Base-by-base conservation (phyloP, 805 yeast genomes). In the Lipomyces oligophaga region DNA sequence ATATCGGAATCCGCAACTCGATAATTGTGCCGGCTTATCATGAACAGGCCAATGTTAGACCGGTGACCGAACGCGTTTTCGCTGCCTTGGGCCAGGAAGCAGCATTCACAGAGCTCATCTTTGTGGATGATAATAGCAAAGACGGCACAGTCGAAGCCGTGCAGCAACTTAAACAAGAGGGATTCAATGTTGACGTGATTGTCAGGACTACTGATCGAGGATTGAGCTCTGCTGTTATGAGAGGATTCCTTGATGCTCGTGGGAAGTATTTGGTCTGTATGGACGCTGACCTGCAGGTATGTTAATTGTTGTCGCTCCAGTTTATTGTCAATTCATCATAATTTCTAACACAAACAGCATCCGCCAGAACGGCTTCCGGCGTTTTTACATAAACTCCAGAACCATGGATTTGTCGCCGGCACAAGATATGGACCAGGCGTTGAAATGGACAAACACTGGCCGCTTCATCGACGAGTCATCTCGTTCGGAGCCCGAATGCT, bases 381-480 rank as follows among this genome's bases (percentile, higher is more conserved):
- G 25, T 59, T 74, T 48, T 63, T 74, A 37, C 66, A 68, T 41
- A 60, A 68, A 6, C 58, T 74, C 51, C 67, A 65, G 58, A 60
- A 60, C 5, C 68, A 67, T 49, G 71, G 77, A 22, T 74, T 74
- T 44, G 76, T 67, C 19, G 62, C 73, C 41, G 78, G 78, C 47
- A 74, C 78, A 28, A 67, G 78, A 61, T 74, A 74, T 47, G 77
- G 77, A n/a, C 74, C 74, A 32, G 77, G 77, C 53, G 78, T 74
- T 37, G 77, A 75, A 49, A 73, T 74, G 45, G 78, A 74, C 56
- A 73, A 73, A 59, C 76, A 73, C 55, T 74, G 78, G 78, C 77
- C 77, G 27, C 56, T 74, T 44, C 69, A 72, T 63, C 68, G 78
- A 53, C 70, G 78, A 57, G 69, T 74, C 28, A 73, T 74, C 43